phyloP scores from a whole-genome alignment of 108 stramenopile genomes.

The Cyclotella baltica region DNA sequence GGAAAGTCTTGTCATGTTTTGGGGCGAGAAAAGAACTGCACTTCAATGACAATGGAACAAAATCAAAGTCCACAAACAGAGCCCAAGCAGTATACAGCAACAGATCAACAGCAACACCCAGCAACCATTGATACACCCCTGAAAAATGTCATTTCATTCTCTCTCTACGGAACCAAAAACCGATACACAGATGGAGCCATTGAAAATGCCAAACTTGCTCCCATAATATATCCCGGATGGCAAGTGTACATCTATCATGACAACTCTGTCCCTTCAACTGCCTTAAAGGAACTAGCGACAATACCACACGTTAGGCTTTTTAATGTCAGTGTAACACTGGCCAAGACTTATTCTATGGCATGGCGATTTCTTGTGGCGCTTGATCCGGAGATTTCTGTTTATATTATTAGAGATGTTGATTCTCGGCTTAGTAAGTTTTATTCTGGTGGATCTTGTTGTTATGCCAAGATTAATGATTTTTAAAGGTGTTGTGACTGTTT shows the following conservation, averaged over 20 bases:
- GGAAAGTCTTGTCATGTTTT: too few species aligned
- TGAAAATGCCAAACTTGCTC: not conserved
- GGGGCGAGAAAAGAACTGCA: too few species aligned
- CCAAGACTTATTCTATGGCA: not conserved
- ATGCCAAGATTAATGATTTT: not conserved
- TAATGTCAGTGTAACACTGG: not conserved
- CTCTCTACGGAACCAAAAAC: constrained; percentile 31
- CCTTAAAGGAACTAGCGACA: not conserved
- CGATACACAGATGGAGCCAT: not conserved
- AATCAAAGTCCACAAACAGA: too few species aligned
- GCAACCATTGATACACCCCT: too few species aligned
- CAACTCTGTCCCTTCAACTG: not conserved
- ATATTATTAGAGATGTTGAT: constrained; percentile 6
- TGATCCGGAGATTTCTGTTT: not conserved
- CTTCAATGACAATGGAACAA: too few species aligned
- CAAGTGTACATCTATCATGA: constrained; percentile 6
- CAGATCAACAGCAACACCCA: too few species aligned
- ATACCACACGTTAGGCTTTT: not conserved
- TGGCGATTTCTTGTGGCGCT: constrained; percentile 15
- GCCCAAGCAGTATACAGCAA: too few species aligned
- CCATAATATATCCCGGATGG: constrained; percentile 1
- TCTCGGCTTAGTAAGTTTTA: constrained; percentile 6
- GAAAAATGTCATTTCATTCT: constrained; percentile 36
- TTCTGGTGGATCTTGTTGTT: not conserved
- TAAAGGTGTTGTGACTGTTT: not conserved